Conservation (phyloP, 257 asterid genomes). For the Rauvolfia tetraphylla region DNA sequence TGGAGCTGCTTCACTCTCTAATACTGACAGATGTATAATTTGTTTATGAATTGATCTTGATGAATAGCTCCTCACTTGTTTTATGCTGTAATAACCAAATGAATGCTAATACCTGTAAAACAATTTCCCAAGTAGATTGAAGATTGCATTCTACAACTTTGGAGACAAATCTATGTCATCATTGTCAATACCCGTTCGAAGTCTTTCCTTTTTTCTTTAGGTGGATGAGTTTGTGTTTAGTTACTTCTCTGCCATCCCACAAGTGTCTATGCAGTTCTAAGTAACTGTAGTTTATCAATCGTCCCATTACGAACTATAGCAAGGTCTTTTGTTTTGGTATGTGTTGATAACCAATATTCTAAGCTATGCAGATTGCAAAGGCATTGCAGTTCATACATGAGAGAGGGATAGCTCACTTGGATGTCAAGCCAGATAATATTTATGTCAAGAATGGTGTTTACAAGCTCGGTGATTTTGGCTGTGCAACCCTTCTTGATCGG, state of each 20-base stretch:
- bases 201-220: not conserved
- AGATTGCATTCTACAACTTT: not conserved
- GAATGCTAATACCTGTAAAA: not conserved
- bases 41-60: not conserved
- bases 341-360: not conserved
- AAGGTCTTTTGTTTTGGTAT: not conserved
- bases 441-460: conserved; percentile 77
- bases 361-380: conserved; percentile 62
- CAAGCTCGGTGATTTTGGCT: conserved; percentile 96
- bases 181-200: not conserved
- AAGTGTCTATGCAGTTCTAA: not conserved
- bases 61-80: not conserved
- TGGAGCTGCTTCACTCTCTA: not conserved
- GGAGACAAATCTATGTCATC: not conserved
- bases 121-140: not conserved
- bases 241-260: not conserved
- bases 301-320: not conserved
- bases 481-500: conserved; percentile 72
- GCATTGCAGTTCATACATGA: conserved; percentile 77
- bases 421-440: conserved; percentile 89
- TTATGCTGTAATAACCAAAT: not conserved
- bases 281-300: not conserved
- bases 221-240: not conserved
- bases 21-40: not conserved
- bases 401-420: conserved; percentile 79